A percentile compares a stretch with the other conserved stretches of the same genome.
phyloP scores from a whole-genome alignment of 2,329 filamentous ascomycete species.

The Colletotrichum plurivorum region DNA sequence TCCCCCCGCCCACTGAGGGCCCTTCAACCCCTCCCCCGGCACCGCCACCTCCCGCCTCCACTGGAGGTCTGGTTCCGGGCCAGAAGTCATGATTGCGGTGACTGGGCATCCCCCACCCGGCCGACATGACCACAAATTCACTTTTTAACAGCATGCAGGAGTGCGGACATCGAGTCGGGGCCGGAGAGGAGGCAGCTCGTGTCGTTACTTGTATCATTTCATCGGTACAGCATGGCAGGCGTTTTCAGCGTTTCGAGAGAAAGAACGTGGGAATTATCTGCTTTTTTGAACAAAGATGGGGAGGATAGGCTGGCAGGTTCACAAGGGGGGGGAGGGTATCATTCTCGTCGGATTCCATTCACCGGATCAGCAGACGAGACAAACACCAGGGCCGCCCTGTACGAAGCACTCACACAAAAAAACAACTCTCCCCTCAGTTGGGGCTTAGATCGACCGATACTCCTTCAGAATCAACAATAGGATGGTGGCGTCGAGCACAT shows the following conservation, averaged over 20 bases:
- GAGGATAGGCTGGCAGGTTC: constrained; percentile 6
- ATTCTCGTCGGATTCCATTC: neutral
- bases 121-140: neutral
- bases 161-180: constrained; percentile 25
- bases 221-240: constrained; percentile 39
- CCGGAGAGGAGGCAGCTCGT: constrained; percentile 17
- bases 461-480: neutral
- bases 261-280: constrained; percentile 22
- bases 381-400: neutral
- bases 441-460: constrained; percentile 11
- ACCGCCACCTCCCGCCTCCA: constrained; percentile 36
- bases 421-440: constrained; percentile 31
- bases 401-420: constrained; percentile 1
- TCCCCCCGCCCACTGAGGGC: constrained; percentile 33
- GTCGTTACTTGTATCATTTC: constrained; percentile 35
- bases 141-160: constrained; percentile 19
- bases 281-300: constrained; percentile 15
- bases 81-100: constrained; percentile 32
- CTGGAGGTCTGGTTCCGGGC: constrained; percentile 16
- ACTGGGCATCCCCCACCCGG: too few relatives aligned
- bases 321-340: neutral
- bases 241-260: constrained; percentile 33
- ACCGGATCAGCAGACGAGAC: neutral
- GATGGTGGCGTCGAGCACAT: constrained; percentile 22
- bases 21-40: constrained; percentile 28